Base-by-base conservation (phyloP, 2,329 filamentous ascomycete genomes). In the Rhytidhysteron rufulum region DNA sequence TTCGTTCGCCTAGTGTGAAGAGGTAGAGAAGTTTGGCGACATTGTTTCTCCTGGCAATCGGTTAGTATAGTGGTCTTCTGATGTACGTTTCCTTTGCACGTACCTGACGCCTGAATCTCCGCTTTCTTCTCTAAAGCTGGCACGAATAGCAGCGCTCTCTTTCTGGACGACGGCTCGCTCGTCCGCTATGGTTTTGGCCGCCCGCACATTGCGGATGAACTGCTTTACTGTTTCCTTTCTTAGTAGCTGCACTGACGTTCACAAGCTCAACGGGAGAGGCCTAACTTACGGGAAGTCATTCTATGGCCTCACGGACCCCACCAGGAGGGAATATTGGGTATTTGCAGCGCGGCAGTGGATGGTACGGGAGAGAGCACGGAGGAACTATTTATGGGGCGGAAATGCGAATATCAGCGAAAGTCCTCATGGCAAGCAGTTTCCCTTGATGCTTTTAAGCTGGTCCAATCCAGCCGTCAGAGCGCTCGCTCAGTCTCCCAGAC, bases 181-280 rank as follows among this genome's bases (percentile, higher is more conserved):
- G 71, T 98, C 93, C 66, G 94, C 94, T 64, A 98, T 96, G 25
- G 93, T 98, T 75, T 98, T 98, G 45, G 93, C 89, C 47, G 93
- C 91, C 66, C 93, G 88, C 65, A 98, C 93, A 72, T 96, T 97
- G 66, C 93, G 90, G 70, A 98, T 98, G 73, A 98, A 98, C 73
- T 97, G 93, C 75, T 98, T 98, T 67, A 98, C 93, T 97, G 63
- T 36, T 47, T 41, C 44, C 45, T 47, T 30, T 35, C 51, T 64
- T 51, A 65, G 58, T 50, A 59, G 43, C 49, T 48, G 43, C 22
- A 40, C 18, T 16, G 15, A 46, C 47, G 39, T 43, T 51, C 48
- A n/a, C n/a, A n/a, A 47, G 50, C 47, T 40, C 37, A 31, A 42
- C 38, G 19, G 44, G 45, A 27, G 24, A 45, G 50, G 55, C 48